Evolutionary conservation across 306 rosid genomes (phyloP).

Genomic region (cucumber (Cucumis sativus)): Cucumber_9930_V3 NC_026656.2:4614001-4614500

Average conservation of each 20-base stretch:
- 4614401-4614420: slow-evolving; percentile 1
- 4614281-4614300: neutral
- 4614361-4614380: slow-evolving; percentile 1
- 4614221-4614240: neutral
- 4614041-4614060: too few species aligned
- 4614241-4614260: neutral
- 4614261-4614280: neutral
- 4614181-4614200: neutral
- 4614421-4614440: neutral
- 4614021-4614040: too few species aligned
- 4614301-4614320: slow-evolving; percentile 2
- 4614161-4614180: neutral
- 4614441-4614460: neutral
- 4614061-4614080: too few species aligned
- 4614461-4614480: neutral
- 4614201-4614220: neutral
- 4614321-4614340: neutral
- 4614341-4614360: neutral
- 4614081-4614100: neutral
- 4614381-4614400: neutral
- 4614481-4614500: neutral
- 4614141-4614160: too few species aligned
- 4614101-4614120: neutral
- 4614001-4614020: too few species aligned
- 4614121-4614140: too few species aligned